phyloP scores from a whole-genome alignment of 2,329 filamentous ascomycete genomes.

The Ceratocystis alfenasii region DNA sequence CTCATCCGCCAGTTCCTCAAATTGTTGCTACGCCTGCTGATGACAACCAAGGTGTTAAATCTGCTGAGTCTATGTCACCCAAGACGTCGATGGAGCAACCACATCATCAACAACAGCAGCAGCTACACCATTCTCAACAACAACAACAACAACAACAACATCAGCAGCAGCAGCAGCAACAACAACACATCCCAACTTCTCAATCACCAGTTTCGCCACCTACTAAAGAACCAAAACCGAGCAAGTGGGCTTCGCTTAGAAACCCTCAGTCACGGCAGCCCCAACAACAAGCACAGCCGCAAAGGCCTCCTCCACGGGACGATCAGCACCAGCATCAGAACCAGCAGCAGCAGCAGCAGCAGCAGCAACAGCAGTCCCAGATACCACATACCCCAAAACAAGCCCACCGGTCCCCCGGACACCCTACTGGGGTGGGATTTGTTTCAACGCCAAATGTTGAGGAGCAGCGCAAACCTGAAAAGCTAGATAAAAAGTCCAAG shows the following conservation, averaged over 20 bases:
- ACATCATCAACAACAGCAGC: not conserved
- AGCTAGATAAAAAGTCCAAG: slow-evolving; percentile 57
- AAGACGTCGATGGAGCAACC: not conserved
- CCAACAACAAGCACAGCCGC: slow-evolving; percentile 21
- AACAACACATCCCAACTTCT: not conserved
- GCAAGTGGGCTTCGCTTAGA: slow-evolving; percentile 13
- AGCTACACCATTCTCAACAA: not conserved
- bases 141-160: slow-evolving; percentile 11
- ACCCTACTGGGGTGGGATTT: slow-evolving; percentile 54
- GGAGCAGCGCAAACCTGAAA: slow-evolving; percentile 55
- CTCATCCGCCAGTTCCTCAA: slow-evolving; percentile 38
- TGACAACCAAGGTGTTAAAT: slow-evolving; percentile 20
- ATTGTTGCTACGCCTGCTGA: slow-evolving; percentile 53
- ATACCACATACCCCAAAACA: not conserved
- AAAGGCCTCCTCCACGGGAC: slow-evolving; percentile 9
- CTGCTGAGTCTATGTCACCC: not conserved
- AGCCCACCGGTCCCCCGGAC: slow-evolving; percentile 30
- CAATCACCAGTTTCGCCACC: slow-evolving; percentile 20
- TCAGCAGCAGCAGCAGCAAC: slow-evolving; percentile 10
- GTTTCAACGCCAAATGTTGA: slow-evolving; percentile 53
- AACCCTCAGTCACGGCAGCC: slow-evolving; percentile 13
- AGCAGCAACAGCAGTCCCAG: not conserved
- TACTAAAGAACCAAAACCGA: slow-evolving; percentile 9
- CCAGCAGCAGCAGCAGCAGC: not conserved
- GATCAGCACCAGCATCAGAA: slow-evolving; percentile 9